Evolutionary conservation across 306 rosid species (phyloP).

Genomic region (Crataegus laevigata): DNA sequence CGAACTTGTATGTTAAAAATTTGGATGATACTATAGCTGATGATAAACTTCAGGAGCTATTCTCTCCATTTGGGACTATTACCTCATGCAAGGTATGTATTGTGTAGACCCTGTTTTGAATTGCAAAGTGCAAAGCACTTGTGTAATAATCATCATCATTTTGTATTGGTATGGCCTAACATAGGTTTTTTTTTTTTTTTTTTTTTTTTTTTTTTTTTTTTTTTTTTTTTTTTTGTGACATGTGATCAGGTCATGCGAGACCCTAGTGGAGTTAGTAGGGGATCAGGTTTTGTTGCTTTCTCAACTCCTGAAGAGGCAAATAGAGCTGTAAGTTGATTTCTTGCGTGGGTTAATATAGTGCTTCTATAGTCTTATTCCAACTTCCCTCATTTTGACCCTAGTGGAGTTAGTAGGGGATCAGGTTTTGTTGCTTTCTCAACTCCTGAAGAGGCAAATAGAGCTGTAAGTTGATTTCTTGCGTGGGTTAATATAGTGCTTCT

Average conservation of each 20-base stretch:
- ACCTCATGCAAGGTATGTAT: constrained; percentile 79
- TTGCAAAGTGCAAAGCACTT: not conserved
- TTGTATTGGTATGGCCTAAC: constrained; percentile 2
- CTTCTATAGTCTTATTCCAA: not conserved
- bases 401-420: constrained; percentile 85
- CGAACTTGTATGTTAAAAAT: constrained; percentile 78
- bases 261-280: constrained; percentile 89
- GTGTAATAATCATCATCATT: not conserved
- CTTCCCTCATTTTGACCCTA: constrained; percentile 77
- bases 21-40: constrained; percentile 71
- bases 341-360: not conserved
- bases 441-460: constrained; percentile 95
- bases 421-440: constrained; percentile 95
- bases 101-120: constrained; percentile 18
- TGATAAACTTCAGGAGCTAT: constrained; percentile 71
- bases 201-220: constrained; percentile 6
- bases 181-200: not conserved
- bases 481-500: not conserved
- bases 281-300: constrained; percentile 95
- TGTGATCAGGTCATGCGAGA: constrained; percentile 82
- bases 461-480: constrained; percentile 48
- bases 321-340: constrained; percentile 68
- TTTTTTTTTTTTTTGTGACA: constrained; percentile 8
- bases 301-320: constrained; percentile 95
- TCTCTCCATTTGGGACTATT: constrained; percentile 65